These are phyloP conservation scores for Septoria linicola DNA, from an alignment of 2,329 filamentous ascomycete species.

Conservation along the genomic window DNA sequence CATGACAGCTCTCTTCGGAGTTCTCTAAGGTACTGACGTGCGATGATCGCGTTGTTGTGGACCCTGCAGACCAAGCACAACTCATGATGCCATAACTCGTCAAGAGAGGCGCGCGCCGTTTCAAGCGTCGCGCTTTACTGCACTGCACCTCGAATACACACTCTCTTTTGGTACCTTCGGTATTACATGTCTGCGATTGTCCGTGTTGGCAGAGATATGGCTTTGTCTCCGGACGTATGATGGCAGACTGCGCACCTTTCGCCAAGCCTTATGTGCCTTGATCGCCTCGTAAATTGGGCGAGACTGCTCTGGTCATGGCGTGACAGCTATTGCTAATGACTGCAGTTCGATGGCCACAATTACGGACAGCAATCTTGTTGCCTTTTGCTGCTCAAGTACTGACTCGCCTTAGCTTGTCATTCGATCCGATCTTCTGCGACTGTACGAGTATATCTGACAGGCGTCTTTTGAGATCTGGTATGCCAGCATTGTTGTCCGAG, in stretches of 20 bases:
- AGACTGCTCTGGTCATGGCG: too few species aligned
- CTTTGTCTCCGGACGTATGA: too few species aligned
- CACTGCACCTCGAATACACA: too few species aligned
- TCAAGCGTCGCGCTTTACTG: too few species aligned
- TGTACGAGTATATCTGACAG: constrained; percentile 4
- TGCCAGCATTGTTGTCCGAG: not conserved
- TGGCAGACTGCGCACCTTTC: too few species aligned
- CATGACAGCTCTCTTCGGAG: not conserved
- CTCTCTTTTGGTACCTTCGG: not conserved
- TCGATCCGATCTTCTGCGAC: not conserved
- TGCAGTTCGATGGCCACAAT: too few species aligned
- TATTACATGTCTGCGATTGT: not conserved
- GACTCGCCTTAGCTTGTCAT: constrained; percentile 1
- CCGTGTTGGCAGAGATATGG: constrained; percentile 2
- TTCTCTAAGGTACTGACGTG: not conserved
- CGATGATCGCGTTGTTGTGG: constrained; percentile 2
- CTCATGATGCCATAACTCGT: constrained; percentile 10
- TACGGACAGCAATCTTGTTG: too few species aligned
- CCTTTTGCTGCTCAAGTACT: constrained; percentile 6
- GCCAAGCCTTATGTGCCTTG: too few species aligned
- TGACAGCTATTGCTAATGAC: too few species aligned
- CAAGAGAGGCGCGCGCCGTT: not conserved
- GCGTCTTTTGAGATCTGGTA: constrained; percentile 9
- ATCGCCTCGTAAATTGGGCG: too few species aligned
- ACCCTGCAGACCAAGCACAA: constrained; percentile 2